Percentiles rank a stretch among this genome's conserved stretches.
phyloP scores from a whole-genome alignment of 139 green algal genomes.

The Tetradesmus obliquus region DNA sequence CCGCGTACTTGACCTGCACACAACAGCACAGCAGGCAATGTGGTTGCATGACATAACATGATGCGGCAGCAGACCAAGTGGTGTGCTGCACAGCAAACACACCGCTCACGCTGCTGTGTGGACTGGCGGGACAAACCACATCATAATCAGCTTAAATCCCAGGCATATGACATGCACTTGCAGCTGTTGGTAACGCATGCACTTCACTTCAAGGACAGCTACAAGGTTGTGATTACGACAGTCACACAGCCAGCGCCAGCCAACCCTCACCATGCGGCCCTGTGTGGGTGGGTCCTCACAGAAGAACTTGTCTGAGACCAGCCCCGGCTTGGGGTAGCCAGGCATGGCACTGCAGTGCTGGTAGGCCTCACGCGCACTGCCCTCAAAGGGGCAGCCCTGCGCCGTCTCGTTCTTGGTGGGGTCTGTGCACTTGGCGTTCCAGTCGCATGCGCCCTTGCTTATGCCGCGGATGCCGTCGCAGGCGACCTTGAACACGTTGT shows the following conservation, averaged over 20 bases:
- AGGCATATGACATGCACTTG: too few species aligned
- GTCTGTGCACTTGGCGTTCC: conserved; percentile 13
- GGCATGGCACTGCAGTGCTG: neutral
- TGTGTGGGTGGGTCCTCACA: neutral
- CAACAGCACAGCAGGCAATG: neutral
- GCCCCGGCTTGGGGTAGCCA: conserved; percentile 6
- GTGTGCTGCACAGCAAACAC: too few species aligned
- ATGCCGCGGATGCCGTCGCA: neutral
- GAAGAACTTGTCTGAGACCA: neutral
- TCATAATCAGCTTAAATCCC: too few species aligned
- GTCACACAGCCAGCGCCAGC: too few species aligned
- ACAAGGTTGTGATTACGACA: too few species aligned
- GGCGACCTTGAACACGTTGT: conserved; percentile 15
- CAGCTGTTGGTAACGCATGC: too few species aligned
- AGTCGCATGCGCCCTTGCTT: neutral
- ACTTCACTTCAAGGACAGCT: too few species aligned
- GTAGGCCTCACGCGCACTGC: neutral
- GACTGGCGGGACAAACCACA: too few species aligned
- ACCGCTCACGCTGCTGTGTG: too few species aligned
- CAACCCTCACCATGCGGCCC: neutral
- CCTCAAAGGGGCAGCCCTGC: conserved; percentile 4
- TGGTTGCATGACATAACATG: too few species aligned
- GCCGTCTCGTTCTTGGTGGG: neutral
- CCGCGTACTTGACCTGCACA: neutral
- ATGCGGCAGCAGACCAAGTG: too few species aligned